Conservation (phyloP, 1,139 yeast species). For the Taphrina populina region DNA sequence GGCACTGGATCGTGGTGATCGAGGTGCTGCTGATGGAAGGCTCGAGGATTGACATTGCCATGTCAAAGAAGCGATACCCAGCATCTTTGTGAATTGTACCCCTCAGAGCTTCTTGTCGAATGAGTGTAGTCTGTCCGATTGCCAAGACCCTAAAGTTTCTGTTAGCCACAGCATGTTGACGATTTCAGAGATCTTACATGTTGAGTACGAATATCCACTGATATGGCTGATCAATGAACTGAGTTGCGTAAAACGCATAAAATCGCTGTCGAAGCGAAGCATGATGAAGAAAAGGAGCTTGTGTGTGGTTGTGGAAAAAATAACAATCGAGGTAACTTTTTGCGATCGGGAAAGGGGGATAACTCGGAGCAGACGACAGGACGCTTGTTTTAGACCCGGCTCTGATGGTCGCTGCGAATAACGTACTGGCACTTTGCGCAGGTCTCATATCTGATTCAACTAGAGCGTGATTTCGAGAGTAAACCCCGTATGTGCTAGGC, state of each 20-base stretch:
- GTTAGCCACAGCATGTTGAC: neutral
- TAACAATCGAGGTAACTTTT: constrained; percentile 11
- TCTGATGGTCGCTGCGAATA: constrained; percentile 16
- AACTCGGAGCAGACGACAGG: neutral
- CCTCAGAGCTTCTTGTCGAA: constrained; percentile 19
- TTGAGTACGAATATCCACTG: constrained; percentile 23
- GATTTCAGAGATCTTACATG: neutral
- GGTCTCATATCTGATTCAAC: neutral
- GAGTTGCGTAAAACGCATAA: constrained; percentile 14
- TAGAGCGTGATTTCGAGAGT: constrained; percentile 8
- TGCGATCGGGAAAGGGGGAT: constrained; percentile 24
- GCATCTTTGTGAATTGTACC: constrained; percentile 8
- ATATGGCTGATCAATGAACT: constrained; percentile 19
- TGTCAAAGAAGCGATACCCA: constrained; percentile 15
- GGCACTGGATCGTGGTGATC: constrained; percentile 25
- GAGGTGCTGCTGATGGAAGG: constrained; percentile 19
- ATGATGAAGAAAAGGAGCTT: constrained; percentile 28
- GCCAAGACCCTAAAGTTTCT: constrained; percentile 21
- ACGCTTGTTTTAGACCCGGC: constrained; percentile 4
- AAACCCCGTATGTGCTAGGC: constrained; percentile 13
- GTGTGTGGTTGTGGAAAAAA: constrained; percentile 27
- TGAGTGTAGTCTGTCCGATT: constrained; percentile 27
- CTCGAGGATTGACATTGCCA: constrained; percentile 27
- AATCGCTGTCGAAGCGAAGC: constrained; percentile 20
- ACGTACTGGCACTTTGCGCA: constrained; percentile 7